Base-by-base conservation (phyloP, 768 basidiomycete genomes). In the Phylloporus scabripes region DNA sequence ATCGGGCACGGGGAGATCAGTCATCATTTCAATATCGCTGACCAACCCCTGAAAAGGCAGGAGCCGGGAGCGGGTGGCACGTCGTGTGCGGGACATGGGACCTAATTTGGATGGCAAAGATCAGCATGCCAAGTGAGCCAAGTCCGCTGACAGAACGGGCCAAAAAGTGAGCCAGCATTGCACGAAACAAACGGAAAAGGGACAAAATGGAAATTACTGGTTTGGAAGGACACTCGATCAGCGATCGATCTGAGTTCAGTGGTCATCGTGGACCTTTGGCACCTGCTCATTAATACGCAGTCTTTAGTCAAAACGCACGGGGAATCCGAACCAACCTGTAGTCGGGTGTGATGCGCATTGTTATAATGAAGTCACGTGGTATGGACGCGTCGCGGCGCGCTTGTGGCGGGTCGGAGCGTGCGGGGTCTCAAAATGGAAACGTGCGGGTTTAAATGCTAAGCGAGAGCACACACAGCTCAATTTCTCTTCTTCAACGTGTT, bases 11-110 rank as follows among this genome's bases (percentile, higher is more conserved):
- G 46, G 52, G 48, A 52, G 53, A 63, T 66, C 63, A 58, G 54
- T 66, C 63, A 67, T 58, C 54, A 68, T 67, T 68, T 66, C 46
- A 66, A 65, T 62, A 40, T 21, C 15, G 44, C 55, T 47, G 23
- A 21, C 31, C 50, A 53, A 8, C 21, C 57, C 65, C 64, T 64
- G 58, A 60, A 60, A 57, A 58, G 64, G 54, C 52, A 58, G 36
- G 43, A 48, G 50, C 42, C 52, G 56, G 53, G 47, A 24, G 44
- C 26, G 42, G 48, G 49, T 51, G 57, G 56, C 34, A 36, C 28
- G 24, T 15, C 21, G 18, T 9, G 45, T n/a, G 21, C 21, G 36
- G 29, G 33, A n/a, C n/a, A n/a, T 11, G 29, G 21, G 34, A 5
- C 33, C 26, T 8, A 26, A 24, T 59, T 43, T 18, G 48, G 41